These are phyloP conservation scores for Ganoderma leucocontextum DNA, from an alignment of 1,284 basidiomycete species.

Conservation along the genomic window DNA sequence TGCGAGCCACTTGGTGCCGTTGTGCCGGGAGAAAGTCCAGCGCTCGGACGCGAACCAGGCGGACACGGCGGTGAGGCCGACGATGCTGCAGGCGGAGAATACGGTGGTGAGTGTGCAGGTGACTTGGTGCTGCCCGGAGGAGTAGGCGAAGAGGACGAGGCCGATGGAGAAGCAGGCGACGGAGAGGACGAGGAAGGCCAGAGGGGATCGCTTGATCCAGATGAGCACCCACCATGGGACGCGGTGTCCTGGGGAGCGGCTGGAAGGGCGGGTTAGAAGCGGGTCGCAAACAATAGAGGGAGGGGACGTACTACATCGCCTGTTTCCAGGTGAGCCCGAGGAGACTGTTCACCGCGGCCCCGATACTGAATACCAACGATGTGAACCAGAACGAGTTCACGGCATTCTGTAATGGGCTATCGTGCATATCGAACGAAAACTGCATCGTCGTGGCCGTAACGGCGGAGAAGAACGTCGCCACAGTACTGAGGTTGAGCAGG, in stretches of 20 bases:
- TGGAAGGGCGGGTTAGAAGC: conserved; percentile 31
- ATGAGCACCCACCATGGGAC: conserved; percentile 85
- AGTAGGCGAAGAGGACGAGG: conserved; percentile 71
- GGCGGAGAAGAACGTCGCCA: conserved; percentile 81
- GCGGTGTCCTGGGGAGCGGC: conserved; percentile 65
- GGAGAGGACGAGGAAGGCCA: conserved; percentile 76
- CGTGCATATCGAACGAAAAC: conserved; percentile 59
- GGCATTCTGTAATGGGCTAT: conserved; percentile 49
- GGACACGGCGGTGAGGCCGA: conserved; percentile 78
- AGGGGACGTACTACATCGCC: conserved; percentile 75
- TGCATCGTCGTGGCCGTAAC: conserved; percentile 78
- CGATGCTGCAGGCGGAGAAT: conserved; percentile 76
- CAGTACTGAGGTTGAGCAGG: conserved; percentile 74
- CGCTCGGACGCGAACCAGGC: conserved; percentile 82
- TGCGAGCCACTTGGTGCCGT: conserved; percentile 78
- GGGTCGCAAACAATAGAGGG: conserved; percentile 26
- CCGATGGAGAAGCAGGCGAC: conserved; percentile 78
- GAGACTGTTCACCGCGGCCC: conserved; percentile 76
- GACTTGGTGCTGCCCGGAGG: conserved; percentile 63
- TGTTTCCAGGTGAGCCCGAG: conserved; percentile 80
- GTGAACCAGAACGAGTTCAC: conserved; percentile 81
- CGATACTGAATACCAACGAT: conserved; percentile 79
- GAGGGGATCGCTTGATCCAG: conserved; percentile 81
- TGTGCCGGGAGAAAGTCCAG: conserved; percentile 73
- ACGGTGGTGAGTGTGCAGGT: conserved; percentile 79